Base-by-base conservation (phyloP, 2,329 filamentous ascomycete species). In the Penicillium sp. region DNA sequence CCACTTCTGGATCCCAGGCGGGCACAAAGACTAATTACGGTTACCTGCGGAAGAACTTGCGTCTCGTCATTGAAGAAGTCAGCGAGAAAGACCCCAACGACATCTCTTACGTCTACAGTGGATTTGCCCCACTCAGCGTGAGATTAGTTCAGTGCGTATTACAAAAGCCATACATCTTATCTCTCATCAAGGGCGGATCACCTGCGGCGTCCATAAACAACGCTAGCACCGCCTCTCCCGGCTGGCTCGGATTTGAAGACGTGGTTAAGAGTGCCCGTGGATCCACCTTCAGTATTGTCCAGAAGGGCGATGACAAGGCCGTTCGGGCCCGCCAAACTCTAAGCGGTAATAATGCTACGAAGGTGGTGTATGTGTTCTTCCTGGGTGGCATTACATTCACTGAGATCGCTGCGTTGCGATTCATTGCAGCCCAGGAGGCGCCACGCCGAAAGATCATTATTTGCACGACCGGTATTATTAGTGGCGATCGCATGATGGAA, bases 101-200 rank as follows among this genome's bases (percentile, higher is more conserved):
- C 67, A 88, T 98, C 59, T 90, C 93, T n/a, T 99, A 99, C 69
- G 93, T 97, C 11, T 99, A 98, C 76, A 96, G 91, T 62, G 96
- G 95, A 52, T 99, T 98, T 71, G 95, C 96, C 5, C 96, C 95
- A 0, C 83, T 99, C 13, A 96, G 91, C 45, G 85, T 98, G 53
- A 88, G 95, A 16, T 84, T 99, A 5, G 89, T 99, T 6, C 96
- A 99, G 74, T 95, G 91, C 70, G 85, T 98, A 49, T 77, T 99
- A 48, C 93, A 98, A 73, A 99, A 99, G 74, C 86, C 91, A 55
- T 90, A 93, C 64, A 79, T 99, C 29, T 79, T 88, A 55, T 86
- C 84, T 5, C 83, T 93, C 11, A 87, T 85, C 52, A 87, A 85
- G 64, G 89, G 89, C 29, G 83, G 82, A 16, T 81, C 80, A 57